Conservation (phyloP, 2,329 filamentous ascomycete genomes). For the Berkeleyomyces basicola region DNA sequence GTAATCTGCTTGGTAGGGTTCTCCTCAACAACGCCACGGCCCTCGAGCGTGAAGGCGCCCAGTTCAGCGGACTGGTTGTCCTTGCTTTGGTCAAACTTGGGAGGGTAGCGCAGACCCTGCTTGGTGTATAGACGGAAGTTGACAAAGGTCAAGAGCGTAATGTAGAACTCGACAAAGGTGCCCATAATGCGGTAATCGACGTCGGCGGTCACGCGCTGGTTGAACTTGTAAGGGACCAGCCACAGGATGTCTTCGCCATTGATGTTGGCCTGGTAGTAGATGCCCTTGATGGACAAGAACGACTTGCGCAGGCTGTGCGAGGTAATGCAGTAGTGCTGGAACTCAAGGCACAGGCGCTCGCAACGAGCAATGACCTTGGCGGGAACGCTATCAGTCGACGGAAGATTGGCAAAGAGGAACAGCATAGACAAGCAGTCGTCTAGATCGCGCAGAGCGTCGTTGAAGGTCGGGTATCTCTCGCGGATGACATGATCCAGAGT, state of each 20-base stretch:
- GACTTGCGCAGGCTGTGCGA: conserved; percentile 87
- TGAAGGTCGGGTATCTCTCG: conserved; percentile 93
- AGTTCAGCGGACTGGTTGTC: conserved; percentile 85
- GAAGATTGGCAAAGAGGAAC: conserved; percentile 92
- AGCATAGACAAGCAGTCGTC: conserved; percentile 96
- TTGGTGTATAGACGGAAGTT: conserved; percentile 92
- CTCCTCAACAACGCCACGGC: conserved; percentile 23
- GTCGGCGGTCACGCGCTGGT: conserved; percentile 82
- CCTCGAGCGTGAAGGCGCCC: conserved; percentile 79
- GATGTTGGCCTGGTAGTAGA: conserved; percentile 96
- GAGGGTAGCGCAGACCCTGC: conserved; percentile 83
- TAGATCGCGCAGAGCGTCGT: conserved; percentile 82
- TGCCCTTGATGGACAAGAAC: conserved; percentile 96
- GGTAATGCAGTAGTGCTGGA: conserved; percentile 91
- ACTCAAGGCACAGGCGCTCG: conserved; percentile 84
- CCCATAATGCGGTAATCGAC: conserved; percentile 99
- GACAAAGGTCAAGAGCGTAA: conserved; percentile 84
- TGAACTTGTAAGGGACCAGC: conserved; percentile 96
- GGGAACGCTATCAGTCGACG: conserved; percentile 74
- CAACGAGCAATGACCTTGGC: conserved; percentile 92
- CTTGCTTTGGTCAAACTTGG: conserved; percentile 74
- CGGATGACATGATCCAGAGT: conserved; percentile 94
- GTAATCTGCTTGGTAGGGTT: conserved; percentile 25
- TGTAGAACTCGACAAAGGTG: conserved; percentile 98
- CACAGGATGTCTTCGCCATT: conserved; percentile 94